A percentile compares a stretch with the other conserved stretches of the same genome.
Evolutionary conservation across 2,329 filamentous ascomycete genomes (phyloP).

Genomic region (Penicillium rolfsii): DNA sequence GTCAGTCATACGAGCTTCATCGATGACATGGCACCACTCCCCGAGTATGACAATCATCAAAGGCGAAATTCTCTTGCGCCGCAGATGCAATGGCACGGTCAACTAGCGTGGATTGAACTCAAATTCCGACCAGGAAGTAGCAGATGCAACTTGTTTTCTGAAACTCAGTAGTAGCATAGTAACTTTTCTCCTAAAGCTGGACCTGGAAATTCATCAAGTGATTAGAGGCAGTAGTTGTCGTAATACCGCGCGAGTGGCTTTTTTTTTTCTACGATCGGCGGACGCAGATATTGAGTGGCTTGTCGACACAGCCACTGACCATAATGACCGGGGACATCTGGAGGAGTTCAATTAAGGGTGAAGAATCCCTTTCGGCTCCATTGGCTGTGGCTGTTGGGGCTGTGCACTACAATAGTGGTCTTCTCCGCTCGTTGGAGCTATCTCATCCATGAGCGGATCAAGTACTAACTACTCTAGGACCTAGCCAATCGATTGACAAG

Average conservation of each 20-base stretch:
- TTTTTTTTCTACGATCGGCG: not conserved
- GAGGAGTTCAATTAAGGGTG: not conserved
- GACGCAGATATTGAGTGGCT: not conserved
- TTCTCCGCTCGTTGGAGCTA: conserved; percentile 3
- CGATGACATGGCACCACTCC: conserved; percentile 16
- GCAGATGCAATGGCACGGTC: not conserved
- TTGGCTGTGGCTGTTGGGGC: conserved; percentile 12
- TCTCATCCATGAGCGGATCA: not conserved
- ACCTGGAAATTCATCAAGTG: not conserved
- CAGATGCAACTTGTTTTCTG: not conserved
- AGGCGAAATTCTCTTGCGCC: not conserved
- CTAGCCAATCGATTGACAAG: conserved; percentile 5
- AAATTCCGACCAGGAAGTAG: not conserved
- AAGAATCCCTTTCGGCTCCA: not conserved
- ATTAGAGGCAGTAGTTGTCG: conserved; percentile 1
- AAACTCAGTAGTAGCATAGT: not conserved
- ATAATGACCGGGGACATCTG: not conserved
- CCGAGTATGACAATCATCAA: not conserved
- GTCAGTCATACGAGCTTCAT: conserved; percentile 12
- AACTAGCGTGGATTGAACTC: not conserved
- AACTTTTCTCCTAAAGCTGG: not conserved
- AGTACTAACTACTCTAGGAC: not conserved
- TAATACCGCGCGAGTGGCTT: not conserved
- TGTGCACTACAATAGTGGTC: not conserved
- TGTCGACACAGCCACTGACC: conserved; percentile 7